phyloP scores from a whole-genome alignment of 441 rosid genomes.

The Syzygium syzygioides region DNA sequence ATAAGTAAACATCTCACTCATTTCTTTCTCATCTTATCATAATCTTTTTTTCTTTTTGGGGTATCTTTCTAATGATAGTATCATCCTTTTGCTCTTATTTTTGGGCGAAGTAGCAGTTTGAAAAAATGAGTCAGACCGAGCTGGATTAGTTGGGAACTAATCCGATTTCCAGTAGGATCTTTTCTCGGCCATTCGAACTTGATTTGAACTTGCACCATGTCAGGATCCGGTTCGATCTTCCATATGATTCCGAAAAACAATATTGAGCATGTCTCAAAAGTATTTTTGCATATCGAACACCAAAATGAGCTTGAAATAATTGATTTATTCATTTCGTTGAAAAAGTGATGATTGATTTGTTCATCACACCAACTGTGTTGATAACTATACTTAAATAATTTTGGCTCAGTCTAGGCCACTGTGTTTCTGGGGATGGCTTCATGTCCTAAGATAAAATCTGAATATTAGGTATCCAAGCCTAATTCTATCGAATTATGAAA shows the following conservation, averaged over 20 bases:
- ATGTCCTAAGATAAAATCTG: not conserved
- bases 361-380: fast-evolving
- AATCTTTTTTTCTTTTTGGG: not conserved
- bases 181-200: not conserved
- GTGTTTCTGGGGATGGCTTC: not conserved
- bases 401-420: not conserved
- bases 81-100: not conserved
- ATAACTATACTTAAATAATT: not conserved
- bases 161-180: too few species aligned
- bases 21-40: not conserved
- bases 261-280: not conserved
- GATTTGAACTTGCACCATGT: not conserved
- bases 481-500: not conserved
- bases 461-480: not conserved
- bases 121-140: not conserved
- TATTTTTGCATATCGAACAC: not conserved
- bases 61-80: not conserved
- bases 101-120: not conserved
- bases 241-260: not conserved
- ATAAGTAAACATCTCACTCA: not conserved
- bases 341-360: not conserved
- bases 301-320: not conserved
- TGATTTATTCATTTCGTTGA: not conserved
- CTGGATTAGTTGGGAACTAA: too few species aligned
- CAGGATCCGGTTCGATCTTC: not conserved